These are phyloP conservation scores for Obelidium mucronatum DNA, from an alignment of 192 early-diverging fungal species.

Conservation along the genomic window DNA sequence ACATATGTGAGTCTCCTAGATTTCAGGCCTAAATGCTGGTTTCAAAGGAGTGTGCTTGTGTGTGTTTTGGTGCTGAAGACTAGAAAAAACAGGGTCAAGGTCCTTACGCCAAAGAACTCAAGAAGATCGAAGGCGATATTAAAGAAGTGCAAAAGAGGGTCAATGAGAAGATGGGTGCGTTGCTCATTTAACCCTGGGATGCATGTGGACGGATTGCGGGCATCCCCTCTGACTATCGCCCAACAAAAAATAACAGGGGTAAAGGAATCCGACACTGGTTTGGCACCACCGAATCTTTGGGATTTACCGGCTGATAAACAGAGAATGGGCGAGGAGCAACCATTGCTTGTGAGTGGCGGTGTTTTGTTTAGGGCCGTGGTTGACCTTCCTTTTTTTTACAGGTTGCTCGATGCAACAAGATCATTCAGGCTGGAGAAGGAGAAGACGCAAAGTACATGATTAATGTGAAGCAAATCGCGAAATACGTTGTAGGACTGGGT, in stretches of 20 bases:
- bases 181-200: too few species aligned
- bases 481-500: conserved; percentile 97
- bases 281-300: conserved; percentile 98
- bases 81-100: conserved; percentile 90
- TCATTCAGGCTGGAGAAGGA: conserved; percentile 90
- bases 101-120: conserved; percentile 95
- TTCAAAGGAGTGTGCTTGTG: not conserved
- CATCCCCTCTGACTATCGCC: not conserved
- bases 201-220: not conserved
- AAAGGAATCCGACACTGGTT: conserved; percentile 97
- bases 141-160: conserved; percentile 98
- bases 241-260: conserved; percentile 66
- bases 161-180: conserved; percentile 95
- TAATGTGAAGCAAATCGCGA: conserved; percentile 98
- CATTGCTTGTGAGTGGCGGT: conserved; percentile 70
- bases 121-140: conserved; percentile 92
- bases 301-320: conserved; percentile 99
- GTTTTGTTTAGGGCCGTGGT: conserved; percentile 1
- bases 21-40: too few species aligned
- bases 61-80: not conserved
- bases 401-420: conserved; percentile 99
- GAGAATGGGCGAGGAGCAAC: conserved; percentile 94
- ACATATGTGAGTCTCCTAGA: conserved; percentile 84
- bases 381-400: conserved; percentile 33
- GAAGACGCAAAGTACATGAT: conserved; percentile 97